Evolutionary conservation across 306 rosid species (phyloP), one percentile per base, ranked within the genome.

Genomic region (Macrotyloma uniflorum): DNA sequence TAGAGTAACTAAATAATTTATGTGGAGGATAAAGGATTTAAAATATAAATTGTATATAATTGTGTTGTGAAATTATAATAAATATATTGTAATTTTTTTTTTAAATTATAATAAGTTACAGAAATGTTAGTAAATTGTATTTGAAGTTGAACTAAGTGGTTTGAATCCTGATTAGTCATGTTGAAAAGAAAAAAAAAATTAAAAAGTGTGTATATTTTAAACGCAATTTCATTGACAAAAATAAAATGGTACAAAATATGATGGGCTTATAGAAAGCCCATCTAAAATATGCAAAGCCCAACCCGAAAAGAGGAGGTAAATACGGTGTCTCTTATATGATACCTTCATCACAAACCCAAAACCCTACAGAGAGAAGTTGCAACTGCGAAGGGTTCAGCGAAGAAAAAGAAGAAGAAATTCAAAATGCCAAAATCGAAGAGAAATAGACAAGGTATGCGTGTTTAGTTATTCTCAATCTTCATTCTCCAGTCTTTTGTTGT

Each of bases 341-440:
- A 11, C 5, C 18, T 6, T 0, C 24, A 0, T 3, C 15, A 12
- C 1, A 5, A 38, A 66, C 5, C 51, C 42, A 36, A 66, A 77
- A 66, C 81, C 81, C 81, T 77, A 63, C 26, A 33, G 1, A 4
- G 5, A 32, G 10, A 51, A 71, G 47, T 50, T 15, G 57, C 58
- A 45, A 16, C 42, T 45, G 58, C 74, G 15, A 33, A 19, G 63
- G 70, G 69, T 43, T 74, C 24, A 23, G 53, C 57, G 3, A 13
- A 46, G 16, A 42, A 16, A 42, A 42, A 42, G 47, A 42, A 33
- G 16, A 13, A 16, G 28, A 14, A 46, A 36, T 18, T 79, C 72
- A 72, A 58, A 43, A 91, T 91, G 97, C 97, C 97, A 0, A 89
- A 87, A 59, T 91, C 97, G 6, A 91, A 89, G 86, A 85, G 97